Conservation (phyloP, 139 green algal genomes). For the Marvania coccoides region DNA sequence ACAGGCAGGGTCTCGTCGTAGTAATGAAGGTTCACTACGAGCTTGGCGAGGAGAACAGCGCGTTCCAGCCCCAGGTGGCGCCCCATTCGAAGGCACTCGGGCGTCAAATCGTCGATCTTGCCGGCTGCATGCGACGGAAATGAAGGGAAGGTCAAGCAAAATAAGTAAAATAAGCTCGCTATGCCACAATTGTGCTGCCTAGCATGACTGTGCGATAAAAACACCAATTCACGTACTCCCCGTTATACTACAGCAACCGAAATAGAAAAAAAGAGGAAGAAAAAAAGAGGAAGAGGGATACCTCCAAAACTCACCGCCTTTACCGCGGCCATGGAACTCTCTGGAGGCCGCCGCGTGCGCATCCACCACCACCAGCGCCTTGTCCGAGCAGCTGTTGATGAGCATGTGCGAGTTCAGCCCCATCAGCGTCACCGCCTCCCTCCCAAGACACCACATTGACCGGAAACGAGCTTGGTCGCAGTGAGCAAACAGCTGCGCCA, state of each 20-base stretch:
- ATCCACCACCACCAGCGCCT: not conserved
- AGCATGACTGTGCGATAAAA: too few species aligned
- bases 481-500: constrained; percentile 11
- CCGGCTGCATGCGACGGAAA: too few species aligned
- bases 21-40: constrained; percentile 34
- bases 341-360: not conserved
- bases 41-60: constrained; percentile 23
- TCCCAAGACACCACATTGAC: constrained; percentile 9
- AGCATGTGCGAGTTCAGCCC: not conserved
- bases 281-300: too few species aligned
- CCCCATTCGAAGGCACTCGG: constrained; percentile 2
- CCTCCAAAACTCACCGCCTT: too few species aligned
- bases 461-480: not conserved
- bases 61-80: constrained; percentile 22
- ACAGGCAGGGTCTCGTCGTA: not conserved
- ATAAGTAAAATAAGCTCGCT: too few species aligned
- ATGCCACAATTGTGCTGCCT: too few species aligned
- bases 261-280: too few species aligned
- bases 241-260: too few species aligned
- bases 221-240: too few species aligned
- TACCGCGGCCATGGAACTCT: not conserved
- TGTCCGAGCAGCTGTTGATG: not conserved
- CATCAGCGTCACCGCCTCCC: not conserved
- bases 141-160: too few species aligned
- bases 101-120: not conserved